Evolutionary conservation across 2,329 filamentous ascomycete species (phyloP), one percentile per base, ranked within the genome.

Genomic region (Cladosporium sp.): DNA sequence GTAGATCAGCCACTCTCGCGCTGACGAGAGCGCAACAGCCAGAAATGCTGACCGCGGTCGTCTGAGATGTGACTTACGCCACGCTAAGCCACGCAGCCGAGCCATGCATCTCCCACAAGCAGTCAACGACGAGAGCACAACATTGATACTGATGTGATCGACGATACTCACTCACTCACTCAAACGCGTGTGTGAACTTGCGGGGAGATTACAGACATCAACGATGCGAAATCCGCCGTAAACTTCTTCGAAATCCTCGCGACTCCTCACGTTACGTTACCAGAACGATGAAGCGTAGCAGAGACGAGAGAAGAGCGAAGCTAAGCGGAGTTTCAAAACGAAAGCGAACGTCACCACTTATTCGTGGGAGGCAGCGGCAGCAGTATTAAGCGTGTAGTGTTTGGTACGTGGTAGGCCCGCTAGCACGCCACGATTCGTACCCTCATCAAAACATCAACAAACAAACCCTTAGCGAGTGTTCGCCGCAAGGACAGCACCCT

Each of bases 401-500:
- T 55, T 55, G 41, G 41, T 55, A 55, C 28, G 52, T 55, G 52
- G 52, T 47, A 47, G 41, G 41, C 41, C 52, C 24, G 52, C 52
- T 21, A 55, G 14, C 52, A 30, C 52, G 15, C 52, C n/a, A 30
- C 32, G 32, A 26, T 30, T 44, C 30, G 12, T 3, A 59, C 34
- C 57, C 36, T 41, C 57, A 44, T 44, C 52, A 55, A 32, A 32
- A 32, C 30, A 41, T 11, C 51, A 51, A 24, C 47, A n/a, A 44
- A 21, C 41, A 47, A 47, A 47, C 41, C 41, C 41, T 47, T 47
- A 47, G 41, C n/a, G 8, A 12, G 18, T n/a, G 38, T 59, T 59
- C 21, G 57, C 60, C 14, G 60, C 60, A 24, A 68, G 59, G 30
- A 71, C 76, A n/a, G 69, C 69, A 10, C 69, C 71, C 72, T 85